Evolutionary conservation across 371 early-diverging fungal genomes (phyloP).

Genomic region (Lichtheimia corymbifera): DNA sequence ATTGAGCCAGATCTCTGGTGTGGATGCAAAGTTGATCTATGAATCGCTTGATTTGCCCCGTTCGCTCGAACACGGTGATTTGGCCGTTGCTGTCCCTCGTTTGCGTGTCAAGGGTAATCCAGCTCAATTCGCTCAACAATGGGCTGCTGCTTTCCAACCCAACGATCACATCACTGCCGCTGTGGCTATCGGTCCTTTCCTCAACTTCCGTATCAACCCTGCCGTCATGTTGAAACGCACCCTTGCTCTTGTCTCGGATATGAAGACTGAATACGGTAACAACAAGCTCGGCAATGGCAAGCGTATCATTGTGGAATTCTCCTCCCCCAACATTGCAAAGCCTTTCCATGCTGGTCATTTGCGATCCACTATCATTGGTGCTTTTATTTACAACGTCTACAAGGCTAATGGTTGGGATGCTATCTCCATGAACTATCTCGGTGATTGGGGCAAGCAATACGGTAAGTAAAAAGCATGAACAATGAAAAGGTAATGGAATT

Average conservation of each 20-base stretch:
- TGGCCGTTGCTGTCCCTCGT: conserved; percentile 84
- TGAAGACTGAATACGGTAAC: conserved; percentile 62
- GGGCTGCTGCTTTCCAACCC: conserved; percentile 68
- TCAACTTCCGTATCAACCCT: conserved; percentile 82
- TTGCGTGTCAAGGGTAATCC: conserved; percentile 89
- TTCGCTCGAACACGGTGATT: conserved; percentile 70
- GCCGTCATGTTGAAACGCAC: conserved; percentile 54
- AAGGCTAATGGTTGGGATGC: conserved; percentile 88
- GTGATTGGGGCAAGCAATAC: conserved; percentile 99
- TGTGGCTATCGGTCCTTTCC: conserved; percentile 77
- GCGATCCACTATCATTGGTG: conserved; percentile 97
- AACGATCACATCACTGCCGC: conserved; percentile 62
- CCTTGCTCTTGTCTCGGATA: conserved; percentile 49
- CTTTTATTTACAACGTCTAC: conserved; percentile 85
- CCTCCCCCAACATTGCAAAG: conserved; percentile 99
- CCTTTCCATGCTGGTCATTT: conserved; percentile 99
- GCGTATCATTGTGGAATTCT: conserved; percentile 90
- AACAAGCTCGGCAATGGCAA: conserved; percentile 71
- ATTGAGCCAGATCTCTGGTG: conserved; percentile 44
- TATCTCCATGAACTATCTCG: conserved; percentile 96
- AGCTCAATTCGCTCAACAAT: conserved; percentile 70
- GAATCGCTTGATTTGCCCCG: conserved; percentile 63
- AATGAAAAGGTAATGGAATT: background rate
- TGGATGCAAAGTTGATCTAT: conserved; percentile 50
- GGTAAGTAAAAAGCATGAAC: conserved; percentile 50